Percentiles rank a stretch among this genome's conserved stretches.
These are phyloP conservation scores for Capsicum baccatum DNA, from an alignment of 257 asterid genomes.

Conservation along the genomic window DNA sequence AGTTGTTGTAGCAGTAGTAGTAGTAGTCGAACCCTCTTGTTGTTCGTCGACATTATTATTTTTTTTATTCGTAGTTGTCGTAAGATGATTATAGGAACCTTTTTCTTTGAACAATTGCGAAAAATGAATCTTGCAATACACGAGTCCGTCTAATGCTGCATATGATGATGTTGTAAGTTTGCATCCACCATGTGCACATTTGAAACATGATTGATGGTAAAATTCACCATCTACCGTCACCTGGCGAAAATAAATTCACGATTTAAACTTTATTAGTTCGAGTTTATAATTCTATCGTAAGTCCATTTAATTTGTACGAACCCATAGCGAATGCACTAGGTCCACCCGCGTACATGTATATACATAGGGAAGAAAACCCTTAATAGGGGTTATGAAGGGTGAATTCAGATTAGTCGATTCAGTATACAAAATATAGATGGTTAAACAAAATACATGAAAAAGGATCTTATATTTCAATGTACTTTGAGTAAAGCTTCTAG, in stretches of 20 bases:
- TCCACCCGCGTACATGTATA: not conserved
- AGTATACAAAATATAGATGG: not conserved
- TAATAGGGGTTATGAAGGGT: too few species aligned
- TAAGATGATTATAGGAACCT: conserved; percentile 74
- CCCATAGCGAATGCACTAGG: not conserved
- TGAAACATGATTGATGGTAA: conserved; percentile 80
- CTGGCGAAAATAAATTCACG: conserved; percentile 16
- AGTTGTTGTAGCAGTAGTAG: not conserved
- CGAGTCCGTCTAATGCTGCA: conserved; percentile 79
- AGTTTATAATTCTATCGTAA: not conserved
- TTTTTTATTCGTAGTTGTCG: conserved; percentile 52
- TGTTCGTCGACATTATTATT: conserved; percentile 26
- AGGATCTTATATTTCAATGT: too few species aligned
- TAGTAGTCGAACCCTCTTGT: not conserved
- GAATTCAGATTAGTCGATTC: too few species aligned
- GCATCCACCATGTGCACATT: conserved; percentile 86
- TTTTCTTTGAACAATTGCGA: conserved; percentile 78
- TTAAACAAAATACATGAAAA: too few species aligned
- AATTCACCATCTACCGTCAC: conserved; percentile 79
- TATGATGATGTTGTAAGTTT: conserved; percentile 67
- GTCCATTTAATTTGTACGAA: too few species aligned
- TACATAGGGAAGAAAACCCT: not conserved
- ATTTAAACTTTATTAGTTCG: not conserved
- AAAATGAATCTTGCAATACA: conserved; percentile 84
- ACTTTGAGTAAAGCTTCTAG: too few species aligned